These are phyloP conservation scores for Salpingoeca rosetta DNA, from an alignment of 78 protist species.

Conservation along the genomic window DNA sequence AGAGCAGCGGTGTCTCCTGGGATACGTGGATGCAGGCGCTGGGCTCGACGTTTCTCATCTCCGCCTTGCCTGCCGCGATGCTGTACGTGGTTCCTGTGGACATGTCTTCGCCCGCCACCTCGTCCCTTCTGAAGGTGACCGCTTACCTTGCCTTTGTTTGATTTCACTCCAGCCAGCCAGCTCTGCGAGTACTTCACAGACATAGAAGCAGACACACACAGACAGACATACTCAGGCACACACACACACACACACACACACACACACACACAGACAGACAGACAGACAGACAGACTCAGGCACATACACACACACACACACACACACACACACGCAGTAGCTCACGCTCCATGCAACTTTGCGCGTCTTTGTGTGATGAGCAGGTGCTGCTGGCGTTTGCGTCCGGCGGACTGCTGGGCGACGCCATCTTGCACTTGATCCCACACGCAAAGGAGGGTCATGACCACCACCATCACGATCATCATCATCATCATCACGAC, in stretches of 20 bases:
- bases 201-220: no score
- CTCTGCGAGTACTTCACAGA: no score
- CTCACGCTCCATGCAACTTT: no score
- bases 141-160: background rate
- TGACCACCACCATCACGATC: background rate
- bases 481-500: background rate
- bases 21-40: background rate
- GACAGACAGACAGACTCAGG: no score
- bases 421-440: constrained; percentile 60
- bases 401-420: constrained; percentile 61
- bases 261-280: no score
- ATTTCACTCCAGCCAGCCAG: background rate
- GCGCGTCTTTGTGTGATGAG: background rate
- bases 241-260: no score
- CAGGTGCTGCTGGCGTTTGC: constrained; percentile 40
- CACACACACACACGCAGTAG: no score
- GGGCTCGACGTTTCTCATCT: background rate
- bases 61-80: background rate
- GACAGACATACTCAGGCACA: no score
- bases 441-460: constrained; percentile 36
- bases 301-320: no score
- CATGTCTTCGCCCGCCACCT: background rate
- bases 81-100: background rate
- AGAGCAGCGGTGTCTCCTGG: background rate
- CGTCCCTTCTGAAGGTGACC: background rate